These are phyloP conservation scores for Fusarium sp. DNA, from an alignment of 2,329 filamentous ascomycete genomes.

Conservation along the genomic window DNA sequence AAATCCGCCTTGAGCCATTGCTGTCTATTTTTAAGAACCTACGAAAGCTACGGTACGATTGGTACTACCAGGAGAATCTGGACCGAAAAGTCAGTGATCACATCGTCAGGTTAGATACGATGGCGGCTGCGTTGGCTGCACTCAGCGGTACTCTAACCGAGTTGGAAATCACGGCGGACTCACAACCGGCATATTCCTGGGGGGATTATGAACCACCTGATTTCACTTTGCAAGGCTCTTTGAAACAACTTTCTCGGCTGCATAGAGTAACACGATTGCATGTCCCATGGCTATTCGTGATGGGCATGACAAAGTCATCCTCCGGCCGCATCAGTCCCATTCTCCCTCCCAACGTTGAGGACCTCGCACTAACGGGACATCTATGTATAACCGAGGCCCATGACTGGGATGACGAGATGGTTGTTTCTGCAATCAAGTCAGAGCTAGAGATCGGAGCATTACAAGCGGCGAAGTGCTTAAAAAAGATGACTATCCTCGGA, in stretches of 20 bases:
- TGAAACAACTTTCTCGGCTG: neutral
- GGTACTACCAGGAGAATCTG: neutral
- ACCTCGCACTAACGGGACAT: neutral
- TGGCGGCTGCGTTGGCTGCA: neutral
- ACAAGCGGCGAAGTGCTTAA: no score
- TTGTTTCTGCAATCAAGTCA: neutral
- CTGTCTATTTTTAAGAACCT: neutral
- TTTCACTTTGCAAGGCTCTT: neutral
- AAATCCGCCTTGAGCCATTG: neutral
- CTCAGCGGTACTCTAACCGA: neutral
- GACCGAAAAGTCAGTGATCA: neutral
- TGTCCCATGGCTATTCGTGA: neutral
- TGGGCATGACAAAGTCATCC: neutral
- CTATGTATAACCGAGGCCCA: neutral
- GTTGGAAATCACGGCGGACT: neutral
- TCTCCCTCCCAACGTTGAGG: neutral
- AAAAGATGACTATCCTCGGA: no score
- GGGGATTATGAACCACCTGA: no score
- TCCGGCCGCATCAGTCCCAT: neutral
- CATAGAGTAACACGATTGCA: neutral
- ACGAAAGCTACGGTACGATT: neutral
- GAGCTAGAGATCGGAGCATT: no score
- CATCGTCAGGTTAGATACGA: neutral
- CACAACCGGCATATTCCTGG: neutral
- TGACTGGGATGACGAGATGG: neutral